A percentile compares a stretch with the other conserved stretches of the same genome.
These are phyloP conservation scores for Juglanconis sp. DNA, from an alignment of 2,329 filamentous ascomycete species.

Conservation along the genomic window DNA sequence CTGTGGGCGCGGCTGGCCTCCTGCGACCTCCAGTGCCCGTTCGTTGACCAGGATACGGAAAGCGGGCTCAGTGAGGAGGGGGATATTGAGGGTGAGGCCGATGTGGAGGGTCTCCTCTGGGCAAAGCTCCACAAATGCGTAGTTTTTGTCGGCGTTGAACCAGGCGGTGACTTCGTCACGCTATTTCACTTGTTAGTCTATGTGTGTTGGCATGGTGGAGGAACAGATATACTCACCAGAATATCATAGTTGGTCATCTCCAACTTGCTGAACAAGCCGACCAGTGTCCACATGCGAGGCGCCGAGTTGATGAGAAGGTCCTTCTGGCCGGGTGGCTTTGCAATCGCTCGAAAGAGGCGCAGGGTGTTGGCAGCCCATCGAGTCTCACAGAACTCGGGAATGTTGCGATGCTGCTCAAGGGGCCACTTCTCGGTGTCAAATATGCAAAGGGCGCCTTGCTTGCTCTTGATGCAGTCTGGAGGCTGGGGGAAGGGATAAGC, in stretches of 20 bases:
- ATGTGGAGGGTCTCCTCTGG: conserved; percentile 61
- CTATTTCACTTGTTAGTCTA: conserved; percentile 20
- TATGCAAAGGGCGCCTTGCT: neutral
- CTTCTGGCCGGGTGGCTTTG: conserved; percentile 35
- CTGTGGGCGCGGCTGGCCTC: conserved; percentile 30
- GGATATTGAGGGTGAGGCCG: conserved; percentile 44
- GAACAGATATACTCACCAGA: conserved; percentile 32
- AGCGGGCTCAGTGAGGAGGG: conserved; percentile 41
- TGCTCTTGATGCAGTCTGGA: neutral
- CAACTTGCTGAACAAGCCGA: conserved; percentile 58
- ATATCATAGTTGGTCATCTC: conserved; percentile 38
- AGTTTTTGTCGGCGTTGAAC: conserved; percentile 54
- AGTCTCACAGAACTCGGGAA: conserved; percentile 60
- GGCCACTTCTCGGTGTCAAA: conserved; percentile 12
- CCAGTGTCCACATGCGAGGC: conserved; percentile 64
- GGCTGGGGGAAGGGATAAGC: neutral
- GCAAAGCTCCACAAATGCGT: conserved; percentile 58
- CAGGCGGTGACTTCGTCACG: conserved; percentile 52
- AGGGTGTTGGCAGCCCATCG: conserved; percentile 64
- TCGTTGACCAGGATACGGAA: conserved; percentile 64
- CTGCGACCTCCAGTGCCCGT: conserved; percentile 47
- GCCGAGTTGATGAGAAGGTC: conserved; percentile 60
- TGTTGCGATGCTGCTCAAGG: conserved; percentile 30
- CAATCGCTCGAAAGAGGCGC: conserved; percentile 57
- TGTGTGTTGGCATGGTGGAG: conserved; percentile 8